phyloP scores from a whole-genome alignment of 495 filamentous ascomycete genomes.

The Aspergillus ellipticus region DNA sequence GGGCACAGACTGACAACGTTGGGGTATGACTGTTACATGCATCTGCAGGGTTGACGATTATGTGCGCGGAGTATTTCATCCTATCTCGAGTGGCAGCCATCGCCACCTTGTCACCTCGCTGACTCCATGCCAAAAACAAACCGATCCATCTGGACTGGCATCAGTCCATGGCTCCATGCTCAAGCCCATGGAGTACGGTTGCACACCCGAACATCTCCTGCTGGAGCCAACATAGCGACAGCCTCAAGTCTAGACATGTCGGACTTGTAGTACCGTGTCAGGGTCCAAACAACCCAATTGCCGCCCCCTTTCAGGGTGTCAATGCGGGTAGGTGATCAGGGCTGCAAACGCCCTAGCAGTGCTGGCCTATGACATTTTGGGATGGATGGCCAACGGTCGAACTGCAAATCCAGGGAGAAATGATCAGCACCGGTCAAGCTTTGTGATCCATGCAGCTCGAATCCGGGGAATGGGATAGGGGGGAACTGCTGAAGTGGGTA shows the following conservation, averaged over 20 bases:
- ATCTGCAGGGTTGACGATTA: not conserved
- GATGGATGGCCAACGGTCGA: not conserved
- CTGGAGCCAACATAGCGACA: not conserved
- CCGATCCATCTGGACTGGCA: not conserved
- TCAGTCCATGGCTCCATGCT: too few relatives aligned
- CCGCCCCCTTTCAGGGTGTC: not conserved
- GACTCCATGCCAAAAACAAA: not conserved
- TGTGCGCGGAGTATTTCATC: not conserved
- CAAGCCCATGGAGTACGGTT: not conserved
- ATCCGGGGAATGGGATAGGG: not conserved
- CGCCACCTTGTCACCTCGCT: not conserved
- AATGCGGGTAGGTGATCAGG: too few relatives aligned
- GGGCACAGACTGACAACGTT: not conserved
- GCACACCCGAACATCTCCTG: not conserved
- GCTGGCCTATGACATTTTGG: not conserved
- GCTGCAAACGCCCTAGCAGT: too few relatives aligned
- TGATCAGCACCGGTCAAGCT: constrained; percentile 15
- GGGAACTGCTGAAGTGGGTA: constrained; percentile 7
- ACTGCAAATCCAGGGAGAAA: not conserved
- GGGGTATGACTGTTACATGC: not conserved
- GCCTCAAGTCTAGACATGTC: not conserved
- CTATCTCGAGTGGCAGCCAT: not conserved
- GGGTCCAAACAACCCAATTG: not conserved
- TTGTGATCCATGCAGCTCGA: constrained; percentile 11
- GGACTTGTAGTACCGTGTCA: not conserved